A percentile compares a stretch with the other conserved stretches of the same genome.
These are phyloP conservation scores for Achaetomium macrosporum DNA, from an alignment of 2,329 filamentous ascomycete species.

Conservation along the genomic window DNA sequence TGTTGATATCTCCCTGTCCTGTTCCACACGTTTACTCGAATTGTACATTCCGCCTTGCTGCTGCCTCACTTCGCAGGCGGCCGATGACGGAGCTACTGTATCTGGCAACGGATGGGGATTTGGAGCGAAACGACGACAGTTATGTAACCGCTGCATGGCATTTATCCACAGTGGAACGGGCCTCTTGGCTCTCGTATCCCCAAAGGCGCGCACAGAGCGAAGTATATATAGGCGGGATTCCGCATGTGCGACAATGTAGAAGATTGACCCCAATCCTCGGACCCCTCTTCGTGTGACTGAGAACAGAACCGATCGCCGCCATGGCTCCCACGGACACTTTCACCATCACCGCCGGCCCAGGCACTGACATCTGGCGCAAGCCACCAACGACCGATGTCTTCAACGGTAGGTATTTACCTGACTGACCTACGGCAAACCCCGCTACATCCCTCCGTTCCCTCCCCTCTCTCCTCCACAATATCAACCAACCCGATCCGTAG, in stretches of 20 bases:
- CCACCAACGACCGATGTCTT: slow-evolving; percentile 60
- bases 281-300: too few relatives aligned
- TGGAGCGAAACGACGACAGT: too few relatives aligned
- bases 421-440: slow-evolving; percentile 18
- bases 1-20: too few relatives aligned
- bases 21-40: too few relatives aligned
- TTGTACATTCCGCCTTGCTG: too few relatives aligned
- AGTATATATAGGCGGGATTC: not conserved
- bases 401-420: too few relatives aligned
- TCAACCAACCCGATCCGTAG: not conserved
- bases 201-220: not conserved
- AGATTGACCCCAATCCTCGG: not conserved
- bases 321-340: slow-evolving; percentile 32
- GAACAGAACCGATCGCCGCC: not conserved
- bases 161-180: not conserved
- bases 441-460: slow-evolving; percentile 18
- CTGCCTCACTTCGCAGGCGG: too few relatives aligned
- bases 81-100: not conserved
- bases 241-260: not conserved
- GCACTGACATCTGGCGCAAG: slow-evolving; percentile 74
- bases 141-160: not conserved
- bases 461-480: slow-evolving; percentile 3
- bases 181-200: not conserved
- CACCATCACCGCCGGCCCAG: slow-evolving; percentile 49
- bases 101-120: not conserved